A percentile compares a stretch with the other conserved stretches of the same genome.
Evolutionary conservation across 305 asterid genomes (phyloP).

Genomic region (Caryopteris hybrid): DNA sequence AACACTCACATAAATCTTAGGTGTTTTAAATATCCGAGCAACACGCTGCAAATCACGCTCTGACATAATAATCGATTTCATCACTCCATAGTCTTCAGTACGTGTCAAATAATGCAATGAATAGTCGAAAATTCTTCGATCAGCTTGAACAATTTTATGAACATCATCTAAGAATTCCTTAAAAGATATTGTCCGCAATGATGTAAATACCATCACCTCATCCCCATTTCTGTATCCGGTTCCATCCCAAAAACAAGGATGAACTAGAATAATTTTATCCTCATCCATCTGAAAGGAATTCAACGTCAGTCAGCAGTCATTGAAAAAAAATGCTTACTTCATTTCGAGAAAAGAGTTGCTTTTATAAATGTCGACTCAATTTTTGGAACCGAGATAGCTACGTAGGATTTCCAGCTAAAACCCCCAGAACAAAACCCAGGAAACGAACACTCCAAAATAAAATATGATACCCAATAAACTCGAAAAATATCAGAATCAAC

Average conservation of each 20-base stretch:
- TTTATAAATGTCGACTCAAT: too few species aligned
- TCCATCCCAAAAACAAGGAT: background rate
- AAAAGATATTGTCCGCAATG: background rate
- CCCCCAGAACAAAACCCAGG: too few species aligned
- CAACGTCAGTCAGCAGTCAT: background rate
- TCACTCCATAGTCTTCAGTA: background rate
- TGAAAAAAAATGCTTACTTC: too few species aligned
- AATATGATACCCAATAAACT: too few species aligned
- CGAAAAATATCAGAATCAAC: too few species aligned
- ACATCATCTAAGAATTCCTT: background rate
- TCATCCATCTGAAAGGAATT: background rate
- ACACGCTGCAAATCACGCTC: background rate
- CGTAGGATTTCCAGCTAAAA: too few species aligned
- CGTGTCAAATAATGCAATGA: background rate
- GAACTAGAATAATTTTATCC: background rate
- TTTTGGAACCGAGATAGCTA: too few species aligned
- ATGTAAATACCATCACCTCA: background rate
- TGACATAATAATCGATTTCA: background rate
- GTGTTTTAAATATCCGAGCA: background rate
- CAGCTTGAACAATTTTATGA: background rate
- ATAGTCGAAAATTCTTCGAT: background rate
- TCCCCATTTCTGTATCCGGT: background rate
- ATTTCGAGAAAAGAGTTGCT: too few species aligned
- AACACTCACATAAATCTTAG: background rate
- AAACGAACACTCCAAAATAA: too few species aligned